Percentiles rank a stretch among this genome's conserved stretches.
phyloP scores from a whole-genome alignment of 805 yeast genomes.

The Metschnikowia henanensis region DNA sequence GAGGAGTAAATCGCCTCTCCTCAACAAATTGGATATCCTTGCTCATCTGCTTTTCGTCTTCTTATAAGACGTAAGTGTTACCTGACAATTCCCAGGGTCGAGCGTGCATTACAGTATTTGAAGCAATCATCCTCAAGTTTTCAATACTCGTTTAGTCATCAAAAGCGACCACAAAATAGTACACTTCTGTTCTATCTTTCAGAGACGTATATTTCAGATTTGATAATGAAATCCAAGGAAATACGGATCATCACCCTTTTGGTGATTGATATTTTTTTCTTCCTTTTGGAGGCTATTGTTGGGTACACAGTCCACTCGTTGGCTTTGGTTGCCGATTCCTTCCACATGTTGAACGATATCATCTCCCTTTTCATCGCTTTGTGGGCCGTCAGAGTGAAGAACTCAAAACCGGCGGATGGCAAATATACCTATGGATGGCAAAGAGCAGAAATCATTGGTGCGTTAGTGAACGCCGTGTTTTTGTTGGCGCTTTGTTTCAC shows the following conservation, averaged over 20 bases:
- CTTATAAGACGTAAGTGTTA: too few relatives aligned
- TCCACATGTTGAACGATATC: conserved; percentile 96
- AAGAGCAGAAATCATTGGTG: conserved; percentile 95
- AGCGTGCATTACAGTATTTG: too few relatives aligned
- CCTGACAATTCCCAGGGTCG: too few relatives aligned
- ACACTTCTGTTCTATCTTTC: too few relatives aligned
- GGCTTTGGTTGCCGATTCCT: conserved; percentile 94
- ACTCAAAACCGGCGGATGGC: conserved; percentile 76
- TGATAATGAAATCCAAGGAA: conserved; percentile 53
- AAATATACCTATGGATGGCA: conserved; percentile 97
- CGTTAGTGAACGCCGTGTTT: conserved; percentile 91
- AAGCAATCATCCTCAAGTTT: too few relatives aligned
- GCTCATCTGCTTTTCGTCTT: too few relatives aligned
- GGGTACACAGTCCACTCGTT: conserved; percentile 93
- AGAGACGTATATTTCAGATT: too few relatives aligned
- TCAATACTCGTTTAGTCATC: too few relatives aligned
- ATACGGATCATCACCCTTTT: conserved; percentile 70
- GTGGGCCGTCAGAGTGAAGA: conserved; percentile 95
- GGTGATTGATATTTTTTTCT: conserved; percentile 76
- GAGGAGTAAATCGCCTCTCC: too few relatives aligned
- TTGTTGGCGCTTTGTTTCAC: conserved; percentile 89
- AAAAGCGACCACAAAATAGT: too few relatives aligned
- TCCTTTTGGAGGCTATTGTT: conserved; percentile 78
- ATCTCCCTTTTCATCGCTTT: conserved; percentile 85
- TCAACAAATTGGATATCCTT: too few relatives aligned